Evolutionary conservation across 352 stramenopile genomes (phyloP).

Genomic region (Aphanomyces stellatus): DNA sequence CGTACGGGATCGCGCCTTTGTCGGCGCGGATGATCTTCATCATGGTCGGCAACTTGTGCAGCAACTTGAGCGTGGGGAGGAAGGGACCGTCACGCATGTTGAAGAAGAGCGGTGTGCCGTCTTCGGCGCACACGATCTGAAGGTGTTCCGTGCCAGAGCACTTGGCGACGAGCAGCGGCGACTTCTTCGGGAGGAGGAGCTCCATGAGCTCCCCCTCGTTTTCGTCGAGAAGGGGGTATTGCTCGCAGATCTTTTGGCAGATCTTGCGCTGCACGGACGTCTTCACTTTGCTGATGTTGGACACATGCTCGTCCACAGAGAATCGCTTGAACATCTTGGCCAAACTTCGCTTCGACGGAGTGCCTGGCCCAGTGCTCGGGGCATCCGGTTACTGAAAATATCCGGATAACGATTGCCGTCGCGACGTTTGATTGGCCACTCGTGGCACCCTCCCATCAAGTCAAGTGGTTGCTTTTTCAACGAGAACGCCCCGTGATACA

Average conservation of each 20-base stretch:
- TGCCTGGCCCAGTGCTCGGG: neutral
- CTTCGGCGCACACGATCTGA: constrained; percentile 82
- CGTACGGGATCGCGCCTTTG: constrained; percentile 96
- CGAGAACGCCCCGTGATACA: too few species aligned
- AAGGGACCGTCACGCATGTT: constrained; percentile 95
- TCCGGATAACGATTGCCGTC: neutral
- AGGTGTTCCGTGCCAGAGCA: constrained; percentile 80
- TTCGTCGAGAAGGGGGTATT: constrained; percentile 81
- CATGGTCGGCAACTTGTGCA: constrained; percentile 91
- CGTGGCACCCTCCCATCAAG: too few species aligned
- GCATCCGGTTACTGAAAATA: neutral
- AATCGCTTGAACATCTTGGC: constrained; percentile 93
- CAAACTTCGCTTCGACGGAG: too few species aligned
- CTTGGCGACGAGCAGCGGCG: constrained; percentile 85
- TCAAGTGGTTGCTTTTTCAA: too few species aligned
- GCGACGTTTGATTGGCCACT: too few species aligned
- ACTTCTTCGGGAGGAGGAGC: constrained; percentile 92
- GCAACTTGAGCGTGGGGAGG: constrained; percentile 92
- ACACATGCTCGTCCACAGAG: constrained; percentile 90
- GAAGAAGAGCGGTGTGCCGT: constrained; percentile 92
- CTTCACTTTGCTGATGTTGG: constrained; percentile 95
- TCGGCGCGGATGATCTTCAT: constrained; percentile 93
- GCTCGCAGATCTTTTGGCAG: constrained; percentile 88
- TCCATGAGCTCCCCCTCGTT: constrained; percentile 82
- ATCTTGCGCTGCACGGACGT: constrained; percentile 94